Conservation (phyloP, 768 basidiomycete genomes). For the Tylopilus rubrobrunneus region DNA sequence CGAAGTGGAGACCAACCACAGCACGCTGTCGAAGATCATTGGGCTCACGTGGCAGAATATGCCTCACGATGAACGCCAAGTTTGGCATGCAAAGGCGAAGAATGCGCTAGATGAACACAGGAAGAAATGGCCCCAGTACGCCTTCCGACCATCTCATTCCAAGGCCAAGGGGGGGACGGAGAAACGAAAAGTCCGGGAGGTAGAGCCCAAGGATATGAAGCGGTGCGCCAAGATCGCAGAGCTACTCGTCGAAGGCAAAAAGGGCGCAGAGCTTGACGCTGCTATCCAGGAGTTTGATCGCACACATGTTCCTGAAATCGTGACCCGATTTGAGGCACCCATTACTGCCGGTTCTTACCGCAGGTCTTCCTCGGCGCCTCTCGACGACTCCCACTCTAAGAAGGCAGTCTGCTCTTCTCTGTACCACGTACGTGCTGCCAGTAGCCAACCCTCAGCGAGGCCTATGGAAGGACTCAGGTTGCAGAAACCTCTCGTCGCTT, state of each 20-base stretch:
- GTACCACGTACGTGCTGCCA: slow-evolving; percentile 22
- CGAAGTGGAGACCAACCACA: slow-evolving; percentile 77
- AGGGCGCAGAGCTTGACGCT: slow-evolving; percentile 54
- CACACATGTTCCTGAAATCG: slow-evolving; percentile 51
- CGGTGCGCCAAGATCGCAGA: slow-evolving; percentile 67
- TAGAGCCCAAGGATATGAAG: slow-evolving; percentile 50
- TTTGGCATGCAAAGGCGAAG: slow-evolving; percentile 78
- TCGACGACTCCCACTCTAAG: slow-evolving; percentile 37
- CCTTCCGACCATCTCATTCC: slow-evolving; percentile 61
- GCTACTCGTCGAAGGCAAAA: slow-evolving; percentile 63
- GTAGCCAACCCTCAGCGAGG: slow-evolving; percentile 19
- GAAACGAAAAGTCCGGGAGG: slow-evolving; percentile 35
- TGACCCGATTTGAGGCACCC: slow-evolving; percentile 70
- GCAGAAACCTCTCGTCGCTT: slow-evolving; percentile 4
- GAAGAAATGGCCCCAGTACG: slow-evolving; percentile 66
- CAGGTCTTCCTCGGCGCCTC: slow-evolving; percentile 62
- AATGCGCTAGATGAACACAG: slow-evolving; percentile 70
- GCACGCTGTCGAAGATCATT: slow-evolving; percentile 80
- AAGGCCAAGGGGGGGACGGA: slow-evolving; percentile 28
- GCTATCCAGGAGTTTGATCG: slow-evolving; percentile 61
- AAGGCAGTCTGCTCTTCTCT: slow-evolving; percentile 25
- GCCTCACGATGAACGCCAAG: slow-evolving; percentile 66
- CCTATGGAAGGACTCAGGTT: background rate
- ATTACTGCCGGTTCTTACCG: slow-evolving; percentile 69
- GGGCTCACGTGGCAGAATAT: slow-evolving; percentile 81